Conservation (phyloP, 352 stramenopile species). For the Phytophthora aleatoria region DNA sequence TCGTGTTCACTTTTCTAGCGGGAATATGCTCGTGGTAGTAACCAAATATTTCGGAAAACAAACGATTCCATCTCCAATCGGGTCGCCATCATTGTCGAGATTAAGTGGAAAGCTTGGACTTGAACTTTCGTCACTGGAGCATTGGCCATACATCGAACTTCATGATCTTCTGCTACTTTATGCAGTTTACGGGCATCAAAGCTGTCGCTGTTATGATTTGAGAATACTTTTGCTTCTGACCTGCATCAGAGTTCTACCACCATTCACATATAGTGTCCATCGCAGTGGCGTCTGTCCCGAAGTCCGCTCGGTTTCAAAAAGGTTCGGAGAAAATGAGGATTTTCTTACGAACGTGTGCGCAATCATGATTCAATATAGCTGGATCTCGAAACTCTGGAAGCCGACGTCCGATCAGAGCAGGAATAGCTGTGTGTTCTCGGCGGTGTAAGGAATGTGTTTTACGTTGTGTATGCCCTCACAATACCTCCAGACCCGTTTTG, state of each 20-base stretch:
- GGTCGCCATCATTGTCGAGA: not conserved
- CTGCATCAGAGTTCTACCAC: not conserved
- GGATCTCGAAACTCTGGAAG: not conserved
- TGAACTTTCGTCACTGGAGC: not conserved
- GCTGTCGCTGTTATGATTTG: not conserved
- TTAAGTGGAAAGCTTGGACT: not conserved
- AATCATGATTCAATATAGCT: not conserved
- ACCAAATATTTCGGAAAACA: constrained; percentile 2
- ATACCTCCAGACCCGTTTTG: not conserved
- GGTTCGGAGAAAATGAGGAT: not conserved
- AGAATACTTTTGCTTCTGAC: not conserved
- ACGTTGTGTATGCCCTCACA: not conserved
- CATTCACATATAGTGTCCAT: not conserved
- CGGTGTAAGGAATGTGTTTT: not conserved
- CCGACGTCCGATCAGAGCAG: not conserved
- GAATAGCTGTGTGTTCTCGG: not conserved
- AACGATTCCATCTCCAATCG: constrained; percentile 3
- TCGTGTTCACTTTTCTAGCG: not conserved
- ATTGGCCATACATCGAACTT: not conserved
- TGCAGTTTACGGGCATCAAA: not conserved
- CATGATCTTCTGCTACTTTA: no score
- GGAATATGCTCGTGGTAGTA: not conserved
- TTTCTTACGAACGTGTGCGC: not conserved
- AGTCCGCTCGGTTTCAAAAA: not conserved
- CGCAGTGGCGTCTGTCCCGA: not conserved